A percentile compares a stretch with the other conserved stretches of the same genome.
Conservation (phyloP, 106 monocot genomes). For the Dendrobium huoshanense region DNA sequence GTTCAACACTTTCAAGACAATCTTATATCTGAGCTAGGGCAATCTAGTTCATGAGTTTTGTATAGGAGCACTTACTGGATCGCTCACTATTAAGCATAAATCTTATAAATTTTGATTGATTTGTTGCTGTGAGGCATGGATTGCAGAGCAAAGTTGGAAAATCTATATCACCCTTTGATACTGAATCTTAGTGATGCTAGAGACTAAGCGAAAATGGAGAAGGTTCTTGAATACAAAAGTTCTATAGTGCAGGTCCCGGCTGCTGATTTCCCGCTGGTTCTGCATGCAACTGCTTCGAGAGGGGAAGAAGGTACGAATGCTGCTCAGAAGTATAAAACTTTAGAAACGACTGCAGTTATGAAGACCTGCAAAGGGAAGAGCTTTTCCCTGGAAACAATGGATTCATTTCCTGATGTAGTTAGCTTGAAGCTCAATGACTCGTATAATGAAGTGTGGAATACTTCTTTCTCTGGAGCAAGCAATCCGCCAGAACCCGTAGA, state of each 20-base stretch:
- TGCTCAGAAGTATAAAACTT: slow-evolving; percentile 12
- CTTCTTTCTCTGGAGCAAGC: too few relatives aligned
- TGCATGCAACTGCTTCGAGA: slow-evolving; percentile 8
- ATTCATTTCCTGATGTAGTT: too few relatives aligned
- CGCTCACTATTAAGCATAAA: too few relatives aligned
- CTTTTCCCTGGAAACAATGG: too few relatives aligned
- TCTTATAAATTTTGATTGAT: background rate
- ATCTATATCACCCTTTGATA: background rate
- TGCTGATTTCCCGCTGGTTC: slow-evolving; percentile 13
- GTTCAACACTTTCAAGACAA: too few relatives aligned
- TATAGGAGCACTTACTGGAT: too few relatives aligned
- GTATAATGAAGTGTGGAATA: too few relatives aligned
- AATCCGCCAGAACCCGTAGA: too few relatives aligned
- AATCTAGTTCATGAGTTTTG: too few relatives aligned
- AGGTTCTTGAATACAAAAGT: slow-evolving; percentile 14
- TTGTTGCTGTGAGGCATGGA: background rate
- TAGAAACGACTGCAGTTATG: slow-evolving; percentile 8
- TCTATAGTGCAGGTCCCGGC: slow-evolving; percentile 10
- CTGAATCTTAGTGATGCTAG: slow-evolving; percentile 16
- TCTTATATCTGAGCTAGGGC: too few relatives aligned
- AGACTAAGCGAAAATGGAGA: slow-evolving; percentile 18
- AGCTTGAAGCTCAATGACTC: too few relatives aligned
- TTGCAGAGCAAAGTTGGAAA: too few relatives aligned
- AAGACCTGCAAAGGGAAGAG: slow-evolving; percentile 36
- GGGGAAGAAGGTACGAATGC: slow-evolving; percentile 9